Evolutionary conservation across 2,329 filamentous ascomycete genomes (phyloP), one percentile per base, ranked within the genome.

Genomic region (Fusarium austroafricanum): DNA sequence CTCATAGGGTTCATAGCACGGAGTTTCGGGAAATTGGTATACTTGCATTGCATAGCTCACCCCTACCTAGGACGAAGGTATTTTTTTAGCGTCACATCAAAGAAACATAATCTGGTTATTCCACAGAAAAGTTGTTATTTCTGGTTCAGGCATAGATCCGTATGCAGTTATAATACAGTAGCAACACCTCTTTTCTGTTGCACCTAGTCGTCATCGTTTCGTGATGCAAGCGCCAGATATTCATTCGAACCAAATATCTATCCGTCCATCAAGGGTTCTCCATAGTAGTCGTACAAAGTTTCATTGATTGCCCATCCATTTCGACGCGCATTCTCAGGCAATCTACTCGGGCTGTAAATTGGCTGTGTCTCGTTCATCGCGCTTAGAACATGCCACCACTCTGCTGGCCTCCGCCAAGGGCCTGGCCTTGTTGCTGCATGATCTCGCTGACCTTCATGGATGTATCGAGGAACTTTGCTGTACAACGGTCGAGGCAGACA

Each of bases 401-500:
- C 52, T 73, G 71, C 33, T 70, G 65, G 15, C 63, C 67, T 39
- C 83, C 86, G 62, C 83, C 86, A 62, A 87, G 87, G 67, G 87
- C 86, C 76, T 89, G 87, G 47, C 92, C 92, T 81, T 97, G 92
- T 70, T 90, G 89, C 83, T 97, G 94, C 89, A 98, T 94, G 83
- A 96, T 93, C 83, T 98, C 94, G 76, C 92, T 95, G 62, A 98
- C 93, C 86, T 97, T 98, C 85, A 97, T 90, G 81, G 97, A 97
- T 76, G 97, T 94, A 75, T 98, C 95, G 83, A 99, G 97, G 86
- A 98, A 99, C 85, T 99, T 99, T 78, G 92, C 88, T 60, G 96
- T 92, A 83, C 96, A 99, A 77, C 96, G 93, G 84, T 99, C 96
- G 74, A 99, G 90, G 84, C 96, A 99, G 75, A 99, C 96, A 73